Percentiles rank a stretch among this genome's conserved stretches.
phyloP scores from a whole-genome alignment of 768 basidiomycete genomes.

The Boletus vermiculosoides region DNA sequence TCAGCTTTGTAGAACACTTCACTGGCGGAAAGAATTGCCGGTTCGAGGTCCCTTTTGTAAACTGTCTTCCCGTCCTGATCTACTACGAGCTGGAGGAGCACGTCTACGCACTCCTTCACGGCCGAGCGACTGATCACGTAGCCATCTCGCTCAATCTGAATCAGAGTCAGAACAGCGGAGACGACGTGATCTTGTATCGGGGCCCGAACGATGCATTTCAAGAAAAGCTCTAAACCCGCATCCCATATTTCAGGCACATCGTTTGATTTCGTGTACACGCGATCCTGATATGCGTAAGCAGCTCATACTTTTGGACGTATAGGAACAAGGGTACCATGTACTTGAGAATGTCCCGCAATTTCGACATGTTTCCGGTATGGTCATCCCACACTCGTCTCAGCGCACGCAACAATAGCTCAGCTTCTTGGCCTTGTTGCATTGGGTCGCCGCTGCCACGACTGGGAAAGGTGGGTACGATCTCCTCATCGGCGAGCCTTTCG shows the following conservation, averaged over 20 bases:
- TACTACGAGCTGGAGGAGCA: constrained; percentile 67
- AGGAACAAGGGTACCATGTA: constrained; percentile 75
- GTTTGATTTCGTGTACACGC: constrained; percentile 76
- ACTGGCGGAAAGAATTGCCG: constrained; percentile 74
- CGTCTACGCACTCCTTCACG: constrained; percentile 84
- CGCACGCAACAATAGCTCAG: constrained; percentile 81
- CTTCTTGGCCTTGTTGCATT: constrained; percentile 76
- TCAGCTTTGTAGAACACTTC: constrained; percentile 77
- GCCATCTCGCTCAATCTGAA: constrained; percentile 90
- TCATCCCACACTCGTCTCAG: constrained; percentile 90
- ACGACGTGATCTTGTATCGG: constrained; percentile 85
- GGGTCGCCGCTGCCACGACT: constrained; percentile 63
- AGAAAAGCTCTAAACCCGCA: constrained; percentile 79
- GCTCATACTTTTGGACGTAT: not conserved
- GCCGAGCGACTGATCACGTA: constrained; percentile 89
- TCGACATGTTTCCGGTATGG: constrained; percentile 84
- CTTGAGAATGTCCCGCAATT: constrained; percentile 85
- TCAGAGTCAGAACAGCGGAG: constrained; percentile 78
- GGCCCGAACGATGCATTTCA: constrained; percentile 72
- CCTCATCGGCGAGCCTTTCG: constrained; percentile 67
- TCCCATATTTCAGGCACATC: constrained; percentile 78
- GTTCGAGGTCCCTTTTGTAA: constrained; percentile 85
- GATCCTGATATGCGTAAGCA: constrained; percentile 61
- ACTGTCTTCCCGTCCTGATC: constrained; percentile 53
- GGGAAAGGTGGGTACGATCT: constrained; percentile 84